phyloP scores from a whole-genome alignment of 768 basidiomycete genomes.

The Exsudoporus frostii region DNA sequence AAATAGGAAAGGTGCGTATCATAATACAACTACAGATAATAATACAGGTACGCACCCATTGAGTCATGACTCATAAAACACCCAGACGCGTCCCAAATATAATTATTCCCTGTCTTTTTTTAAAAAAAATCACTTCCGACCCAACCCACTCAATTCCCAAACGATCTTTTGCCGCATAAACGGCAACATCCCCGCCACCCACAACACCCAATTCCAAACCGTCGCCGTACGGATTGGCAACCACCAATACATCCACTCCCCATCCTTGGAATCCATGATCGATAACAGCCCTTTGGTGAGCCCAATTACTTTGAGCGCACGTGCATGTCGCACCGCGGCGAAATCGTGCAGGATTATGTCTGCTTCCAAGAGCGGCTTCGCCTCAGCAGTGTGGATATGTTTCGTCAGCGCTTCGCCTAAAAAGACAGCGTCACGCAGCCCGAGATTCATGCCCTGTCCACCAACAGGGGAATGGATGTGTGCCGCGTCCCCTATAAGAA shows the following conservation, averaged over 20 bases:
- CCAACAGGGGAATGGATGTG: constrained; percentile 54
- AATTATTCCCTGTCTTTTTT: no score
- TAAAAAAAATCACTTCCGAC: constrained; percentile 15
- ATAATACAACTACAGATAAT: no score
- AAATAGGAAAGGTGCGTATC: no score
- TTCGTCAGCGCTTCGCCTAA: constrained; percentile 41
- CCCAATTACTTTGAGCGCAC: constrained; percentile 41
- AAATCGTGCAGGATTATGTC: constrained; percentile 38
- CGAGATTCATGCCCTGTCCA: constrained; percentile 60
- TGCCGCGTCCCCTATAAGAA: constrained; percentile 47
- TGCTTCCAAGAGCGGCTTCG: constrained; percentile 8
- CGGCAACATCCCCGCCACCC: constrained; percentile 19
- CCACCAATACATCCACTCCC: constrained; percentile 20
- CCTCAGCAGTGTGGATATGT: constrained; percentile 29
- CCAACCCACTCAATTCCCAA: constrained; percentile 29
- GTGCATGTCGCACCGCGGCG: constrained; percentile 34
- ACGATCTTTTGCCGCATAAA: constrained; percentile 15
- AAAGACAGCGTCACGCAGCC: constrained; percentile 48
- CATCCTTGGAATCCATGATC: constrained; percentile 18
- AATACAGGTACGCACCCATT: no score
- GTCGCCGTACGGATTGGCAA: constrained; percentile 27
- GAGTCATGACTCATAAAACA: constrained; percentile 40
- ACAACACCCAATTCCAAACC: constrained; percentile 28
- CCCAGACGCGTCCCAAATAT: no score
- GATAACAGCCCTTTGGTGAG: constrained; percentile 37